Conservation (phyloP, 208 protist species). For the Trypanosoma boissoni region DNA sequence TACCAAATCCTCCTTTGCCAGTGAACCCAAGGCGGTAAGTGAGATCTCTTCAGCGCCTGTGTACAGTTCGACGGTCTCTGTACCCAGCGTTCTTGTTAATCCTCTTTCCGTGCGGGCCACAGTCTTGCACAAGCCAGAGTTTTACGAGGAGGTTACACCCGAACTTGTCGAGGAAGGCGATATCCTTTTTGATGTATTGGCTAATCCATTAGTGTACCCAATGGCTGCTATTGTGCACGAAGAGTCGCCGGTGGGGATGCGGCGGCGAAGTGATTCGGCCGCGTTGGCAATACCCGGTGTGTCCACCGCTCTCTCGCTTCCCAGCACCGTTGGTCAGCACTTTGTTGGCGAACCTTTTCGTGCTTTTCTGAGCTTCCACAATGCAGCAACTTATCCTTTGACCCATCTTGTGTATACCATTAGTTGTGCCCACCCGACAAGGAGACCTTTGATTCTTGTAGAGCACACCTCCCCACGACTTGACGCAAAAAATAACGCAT, state of each 20-base stretch:
- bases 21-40: background rate
- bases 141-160: constrained; percentile 26
- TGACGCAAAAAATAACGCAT: constrained; percentile 28
- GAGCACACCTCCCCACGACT: constrained; percentile 22
- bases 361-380: constrained; percentile 67
- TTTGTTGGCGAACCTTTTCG: constrained; percentile 53
- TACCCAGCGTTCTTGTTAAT: constrained; percentile 36
- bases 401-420: constrained; percentile 29
- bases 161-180: constrained; percentile 67
- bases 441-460: constrained; percentile 23
- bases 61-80: constrained; percentile 21
- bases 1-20: background rate
- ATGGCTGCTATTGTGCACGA: background rate
- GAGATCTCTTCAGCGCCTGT: background rate
- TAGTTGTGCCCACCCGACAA: constrained; percentile 27
- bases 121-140: constrained; percentile 45
- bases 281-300: constrained; percentile 25
- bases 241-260: background rate
- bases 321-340: constrained; percentile 43
- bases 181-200: constrained; percentile 58
- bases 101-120: constrained; percentile 57
- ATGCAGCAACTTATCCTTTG: constrained; percentile 58
- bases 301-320: constrained; percentile 47
- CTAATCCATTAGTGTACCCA: constrained; percentile 24
- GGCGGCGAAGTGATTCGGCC: constrained; percentile 9